Evolutionary conservation across 2,329 filamentous ascomycete genomes (phyloP).

Genomic region (Bimuria novae-zelandiae): DNA sequence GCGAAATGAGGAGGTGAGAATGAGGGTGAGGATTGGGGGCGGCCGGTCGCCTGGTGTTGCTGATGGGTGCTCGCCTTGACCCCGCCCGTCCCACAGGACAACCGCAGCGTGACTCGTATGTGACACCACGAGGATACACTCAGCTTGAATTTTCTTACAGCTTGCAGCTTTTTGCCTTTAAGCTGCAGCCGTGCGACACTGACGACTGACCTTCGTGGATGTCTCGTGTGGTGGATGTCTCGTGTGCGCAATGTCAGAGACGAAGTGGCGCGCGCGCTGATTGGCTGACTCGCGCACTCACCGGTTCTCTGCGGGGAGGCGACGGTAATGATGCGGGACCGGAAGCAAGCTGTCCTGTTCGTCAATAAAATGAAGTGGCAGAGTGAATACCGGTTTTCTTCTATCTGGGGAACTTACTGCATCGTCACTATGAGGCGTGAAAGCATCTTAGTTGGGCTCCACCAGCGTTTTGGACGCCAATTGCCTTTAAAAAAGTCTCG

Average conservation of each 20-base stretch:
- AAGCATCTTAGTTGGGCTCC: no score
- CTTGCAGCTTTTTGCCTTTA: background rate
- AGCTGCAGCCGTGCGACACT: background rate
- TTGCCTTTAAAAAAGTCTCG: background rate
- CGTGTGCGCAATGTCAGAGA: background rate
- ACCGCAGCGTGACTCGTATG: slow-evolving; percentile 1
- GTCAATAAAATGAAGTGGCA: background rate
- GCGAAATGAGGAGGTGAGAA: background rate
- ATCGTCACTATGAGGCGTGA: no score
- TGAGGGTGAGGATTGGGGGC: background rate
- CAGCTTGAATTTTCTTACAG: background rate
- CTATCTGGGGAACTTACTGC: background rate
- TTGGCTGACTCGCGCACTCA: background rate
- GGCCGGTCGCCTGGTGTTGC: background rate
- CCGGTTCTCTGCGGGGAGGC: background rate
- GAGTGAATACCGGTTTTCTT: background rate
- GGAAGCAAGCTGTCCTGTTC: background rate
- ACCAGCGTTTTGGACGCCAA: no score
- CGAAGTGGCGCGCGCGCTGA: background rate
- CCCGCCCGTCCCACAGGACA: background rate
- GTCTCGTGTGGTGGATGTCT: background rate
- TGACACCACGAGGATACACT: background rate
- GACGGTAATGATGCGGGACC: background rate
- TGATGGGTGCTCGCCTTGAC: background rate
- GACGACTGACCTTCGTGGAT: background rate